Evolutionary conservation across 208 protist species (phyloP).

Genomic region (Histomonas meleagridis): DNA sequence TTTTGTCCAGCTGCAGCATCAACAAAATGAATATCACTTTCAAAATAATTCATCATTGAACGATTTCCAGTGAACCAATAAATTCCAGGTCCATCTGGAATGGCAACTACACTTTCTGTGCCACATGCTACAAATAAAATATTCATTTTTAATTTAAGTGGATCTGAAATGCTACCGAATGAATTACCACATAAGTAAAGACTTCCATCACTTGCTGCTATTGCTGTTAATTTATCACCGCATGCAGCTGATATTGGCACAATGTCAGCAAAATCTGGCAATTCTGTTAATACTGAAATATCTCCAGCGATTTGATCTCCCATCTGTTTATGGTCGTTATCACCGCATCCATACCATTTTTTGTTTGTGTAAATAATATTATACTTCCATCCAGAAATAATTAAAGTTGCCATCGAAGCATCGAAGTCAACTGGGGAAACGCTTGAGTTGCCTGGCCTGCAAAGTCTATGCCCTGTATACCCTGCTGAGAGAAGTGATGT

Average conservation of each 20-base stretch:
- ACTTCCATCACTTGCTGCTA: neutral
- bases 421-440: neutral
- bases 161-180: neutral
- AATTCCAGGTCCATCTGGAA: neutral
- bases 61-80: neutral
- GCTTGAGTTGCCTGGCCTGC: neutral
- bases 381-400: neutral
- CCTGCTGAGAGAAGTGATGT: too few relatives aligned
- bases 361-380: neutral
- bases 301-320: neutral
- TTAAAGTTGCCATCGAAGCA: neutral
- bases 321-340: neutral
- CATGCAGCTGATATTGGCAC: neutral
- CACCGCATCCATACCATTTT: conserved; percentile 3
- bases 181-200: neutral
- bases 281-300: neutral
- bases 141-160: neutral
- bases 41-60: neutral
- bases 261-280: neutral
- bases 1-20: neutral
- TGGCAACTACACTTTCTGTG: neutral
- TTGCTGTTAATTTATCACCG: conserved; percentile 34
- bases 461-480: neutral
- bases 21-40: neutral
- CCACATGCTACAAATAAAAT: neutral